Percentiles rank a stretch among this genome's conserved stretches.
Conservation (phyloP, 2,329 filamentous ascomycete species). For the Colletotrichum theobromicola region DNA sequence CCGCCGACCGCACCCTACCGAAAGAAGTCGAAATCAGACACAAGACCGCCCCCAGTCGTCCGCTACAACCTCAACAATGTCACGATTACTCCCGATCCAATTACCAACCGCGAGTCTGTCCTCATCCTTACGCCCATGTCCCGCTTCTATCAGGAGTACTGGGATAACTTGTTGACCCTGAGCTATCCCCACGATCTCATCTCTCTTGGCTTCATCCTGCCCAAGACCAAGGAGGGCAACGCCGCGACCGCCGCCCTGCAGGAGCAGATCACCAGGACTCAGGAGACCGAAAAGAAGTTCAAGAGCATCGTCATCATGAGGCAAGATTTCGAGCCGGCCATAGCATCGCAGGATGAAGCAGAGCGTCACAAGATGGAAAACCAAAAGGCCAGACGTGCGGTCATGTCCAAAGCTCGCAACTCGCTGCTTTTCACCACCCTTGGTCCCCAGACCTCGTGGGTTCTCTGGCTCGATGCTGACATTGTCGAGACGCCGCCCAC, state of each 20-base stretch:
- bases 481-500: constrained; percentile 85
- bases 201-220: constrained; percentile 93
- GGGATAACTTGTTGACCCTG: constrained; percentile 87
- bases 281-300: constrained; percentile 84
- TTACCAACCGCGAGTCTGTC: constrained; percentile 82
- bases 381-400: constrained; percentile 83
- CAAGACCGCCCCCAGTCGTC: constrained; percentile 79
- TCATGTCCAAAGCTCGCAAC: constrained; percentile 94
- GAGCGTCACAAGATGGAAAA: constrained; percentile 92
- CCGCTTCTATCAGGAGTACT: constrained; percentile 92
- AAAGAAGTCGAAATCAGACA: constrained; percentile 57
- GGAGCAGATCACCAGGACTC: constrained; percentile 82
- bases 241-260: constrained; percentile 83
- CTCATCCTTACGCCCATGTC: constrained; percentile 93
- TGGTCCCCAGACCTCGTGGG: constrained; percentile 90
- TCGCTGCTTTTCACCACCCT: constrained; percentile 94
- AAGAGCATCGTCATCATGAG: constrained; percentile 92
- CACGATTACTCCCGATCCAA: constrained; percentile 78
- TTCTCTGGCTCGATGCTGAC: constrained; percentile 94
- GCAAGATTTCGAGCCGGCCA: constrained; percentile 88
- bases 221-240: constrained; percentile 92
- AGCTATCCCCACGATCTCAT: constrained; percentile 94
- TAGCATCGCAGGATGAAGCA: constrained; percentile 80
- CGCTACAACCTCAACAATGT: constrained; percentile 97
- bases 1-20: constrained; percentile 48